Base-by-base conservation (phyloP, 768 basidiomycete genomes). In the Mycena polygramma region DNA sequence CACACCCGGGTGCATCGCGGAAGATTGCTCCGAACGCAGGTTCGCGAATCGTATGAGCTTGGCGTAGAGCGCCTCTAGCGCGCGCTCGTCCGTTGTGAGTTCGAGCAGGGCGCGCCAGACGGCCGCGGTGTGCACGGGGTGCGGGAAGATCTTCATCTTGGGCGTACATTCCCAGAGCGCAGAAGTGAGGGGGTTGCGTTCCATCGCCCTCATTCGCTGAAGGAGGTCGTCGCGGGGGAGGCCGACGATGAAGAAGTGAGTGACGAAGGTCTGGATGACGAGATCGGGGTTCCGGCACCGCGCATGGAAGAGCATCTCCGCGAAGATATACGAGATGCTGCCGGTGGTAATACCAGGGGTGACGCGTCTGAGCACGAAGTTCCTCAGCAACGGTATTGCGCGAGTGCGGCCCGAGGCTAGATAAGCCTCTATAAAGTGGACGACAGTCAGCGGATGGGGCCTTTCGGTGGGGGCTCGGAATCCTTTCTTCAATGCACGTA, bases 221-320 rank as follows among this genome's bases (percentile, higher is more conserved):
- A 83, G 55, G 17, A 86, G 67, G 0, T 80, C 76, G 11, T 80
- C 76, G 43, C 80, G 62, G 37, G 91, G 90, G n/a, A 93, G 80
- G 17, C 88, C 90, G 45, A 83, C 78, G 9, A 83, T 70, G 63
- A 83, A 84, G 73, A 91, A 92, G 62, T 88, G 83, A 8, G 85
- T 81, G 15, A 79, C 77, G 74, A 89, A 93, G 0, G 85, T 79
- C 55, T 79, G 67, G 57, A 90, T 77, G 65, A 87, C 80, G 26
- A 83, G 77, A 20, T 74, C 64, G 49, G 78, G 74, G 20, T 76
- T 70, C 9, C 66, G 60, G 22, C 72, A 59, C 8, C 77, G 78
- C 9, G 76, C 75, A 66, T 86, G 83, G 71, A 80, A 83, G 19
- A 84, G 70, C 84, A 88, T 84, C 72, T 88, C 84, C 1, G 83